Evolutionary conservation across 495 filamentous ascomycete species (phyloP).

Genomic region (Podospora bellae-mahoneyi): DNA sequence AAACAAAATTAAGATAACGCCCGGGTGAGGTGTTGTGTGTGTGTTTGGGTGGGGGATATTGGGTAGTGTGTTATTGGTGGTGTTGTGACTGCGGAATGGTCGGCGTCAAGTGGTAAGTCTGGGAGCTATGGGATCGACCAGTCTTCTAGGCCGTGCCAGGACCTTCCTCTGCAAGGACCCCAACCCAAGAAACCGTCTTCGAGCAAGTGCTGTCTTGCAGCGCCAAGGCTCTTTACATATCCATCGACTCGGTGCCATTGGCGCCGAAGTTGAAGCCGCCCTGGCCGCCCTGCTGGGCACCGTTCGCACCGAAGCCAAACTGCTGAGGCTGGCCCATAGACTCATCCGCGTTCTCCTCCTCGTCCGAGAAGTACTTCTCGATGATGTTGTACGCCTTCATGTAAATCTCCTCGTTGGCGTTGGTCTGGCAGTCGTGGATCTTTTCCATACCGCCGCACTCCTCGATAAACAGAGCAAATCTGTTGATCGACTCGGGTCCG

Average conservation of each 20-base stretch:
- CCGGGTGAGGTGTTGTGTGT: conserved; percentile 25
- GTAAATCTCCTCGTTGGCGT: conserved; percentile 99
- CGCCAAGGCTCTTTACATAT: conserved; percentile 67
- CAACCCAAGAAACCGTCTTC: too few species aligned
- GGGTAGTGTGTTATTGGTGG: not conserved
- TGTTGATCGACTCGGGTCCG: conserved; percentile 79
- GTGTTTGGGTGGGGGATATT: conserved; percentile 12
- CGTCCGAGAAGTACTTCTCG: conserved; percentile 99
- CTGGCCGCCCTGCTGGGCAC: conserved; percentile 67
- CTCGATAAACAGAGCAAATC: conserved; percentile 97
- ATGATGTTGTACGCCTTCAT: conserved; percentile 99
- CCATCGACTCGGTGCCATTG: conserved; percentile 92
- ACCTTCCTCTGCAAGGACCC: too few species aligned
- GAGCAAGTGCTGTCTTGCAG: too few species aligned
- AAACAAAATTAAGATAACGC: conserved; percentile 44
- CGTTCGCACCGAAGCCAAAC: conserved; percentile 80
- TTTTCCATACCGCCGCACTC: conserved; percentile 99
- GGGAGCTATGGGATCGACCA: too few species aligned
- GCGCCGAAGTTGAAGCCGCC: conserved; percentile 86
- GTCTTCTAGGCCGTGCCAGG: too few species aligned
- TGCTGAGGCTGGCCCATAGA: conserved; percentile 52
- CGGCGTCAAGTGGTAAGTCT: too few species aligned
- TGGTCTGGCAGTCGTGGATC: conserved; percentile 99
- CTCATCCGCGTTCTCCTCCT: conserved; percentile 81
- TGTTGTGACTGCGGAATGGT: not conserved